Conservation (phyloP, 352 stramenopile species). For the Phytophthora colocasiae region DNA sequence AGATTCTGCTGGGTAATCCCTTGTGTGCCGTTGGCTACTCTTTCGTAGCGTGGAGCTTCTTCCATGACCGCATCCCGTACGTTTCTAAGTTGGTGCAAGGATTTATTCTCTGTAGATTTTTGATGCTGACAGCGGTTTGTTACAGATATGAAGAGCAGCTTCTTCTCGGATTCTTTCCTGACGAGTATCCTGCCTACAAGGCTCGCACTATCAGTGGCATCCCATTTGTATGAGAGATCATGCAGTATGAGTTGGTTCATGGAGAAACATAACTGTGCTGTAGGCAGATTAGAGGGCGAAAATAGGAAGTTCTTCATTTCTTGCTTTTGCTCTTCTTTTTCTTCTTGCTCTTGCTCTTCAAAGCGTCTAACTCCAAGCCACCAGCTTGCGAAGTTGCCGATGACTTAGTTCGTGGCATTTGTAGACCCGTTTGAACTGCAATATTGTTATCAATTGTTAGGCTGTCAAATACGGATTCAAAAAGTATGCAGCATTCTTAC, state of each 20-base stretch:
- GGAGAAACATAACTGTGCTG: not conserved
- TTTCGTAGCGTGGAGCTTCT: constrained; percentile 94
- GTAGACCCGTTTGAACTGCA: constrained; percentile 51
- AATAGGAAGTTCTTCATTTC: constrained; percentile 18
- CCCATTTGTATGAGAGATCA: constrained; percentile 82
- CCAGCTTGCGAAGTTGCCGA: constrained; percentile 5
- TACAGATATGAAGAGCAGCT: constrained; percentile 93
- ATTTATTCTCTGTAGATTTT: too few relatives aligned
- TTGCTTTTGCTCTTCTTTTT: constrained; percentile 53
- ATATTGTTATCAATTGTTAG: constrained; percentile 1
- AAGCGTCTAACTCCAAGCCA: constrained; percentile 10
- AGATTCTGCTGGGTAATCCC: constrained; percentile 94
- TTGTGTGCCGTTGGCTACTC: constrained; percentile 89
- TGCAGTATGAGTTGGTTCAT: constrained; percentile 1
- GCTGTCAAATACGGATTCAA: not conserved
- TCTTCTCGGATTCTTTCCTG: constrained; percentile 91
- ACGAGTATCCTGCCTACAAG: constrained; percentile 93
- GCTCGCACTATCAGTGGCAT: constrained; percentile 92
- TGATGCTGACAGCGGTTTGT: not conserved
- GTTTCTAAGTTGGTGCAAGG: constrained; percentile 12
- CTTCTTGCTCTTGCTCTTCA: constrained; percentile 54
- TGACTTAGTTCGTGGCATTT: constrained; percentile 37
- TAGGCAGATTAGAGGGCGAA: constrained; percentile 17
- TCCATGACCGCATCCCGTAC: constrained; percentile 94
- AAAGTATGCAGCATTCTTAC: constrained; percentile 30